Percentiles rank a stretch among this genome's conserved stretches.
phyloP scores from a whole-genome alignment of 2,329 filamentous ascomycete genomes.

The Verruconis gallopava region DNA sequence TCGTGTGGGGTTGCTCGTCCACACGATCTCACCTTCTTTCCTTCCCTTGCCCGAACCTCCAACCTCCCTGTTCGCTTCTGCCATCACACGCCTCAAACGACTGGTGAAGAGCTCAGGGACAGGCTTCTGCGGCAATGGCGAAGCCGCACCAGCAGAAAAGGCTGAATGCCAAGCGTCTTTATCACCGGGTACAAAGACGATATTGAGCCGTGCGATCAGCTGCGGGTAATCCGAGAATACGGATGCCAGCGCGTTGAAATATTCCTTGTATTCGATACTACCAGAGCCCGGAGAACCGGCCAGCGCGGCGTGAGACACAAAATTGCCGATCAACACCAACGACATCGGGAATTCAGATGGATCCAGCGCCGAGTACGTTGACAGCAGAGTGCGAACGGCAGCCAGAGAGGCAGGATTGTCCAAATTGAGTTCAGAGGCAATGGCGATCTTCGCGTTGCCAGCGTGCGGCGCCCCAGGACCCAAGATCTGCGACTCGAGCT shows the following conservation, averaged over 20 bases:
- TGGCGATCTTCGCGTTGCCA: constrained; percentile 44
- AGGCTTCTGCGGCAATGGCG: constrained; percentile 53
- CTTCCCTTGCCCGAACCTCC: constrained; percentile 35
- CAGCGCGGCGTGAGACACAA: constrained; percentile 47
- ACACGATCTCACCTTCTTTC: constrained; percentile 59
- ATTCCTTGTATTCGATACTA: constrained; percentile 93
- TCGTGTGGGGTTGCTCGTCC: constrained; percentile 78
- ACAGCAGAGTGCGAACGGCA: constrained; percentile 67
- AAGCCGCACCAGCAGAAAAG: constrained; percentile 63
- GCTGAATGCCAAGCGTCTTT: constrained; percentile 95
- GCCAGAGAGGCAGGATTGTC: constrained; percentile 72
- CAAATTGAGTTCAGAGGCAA: constrained; percentile 76
- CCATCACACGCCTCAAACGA: constrained; percentile 68
- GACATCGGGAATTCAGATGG: constrained; percentile 56
- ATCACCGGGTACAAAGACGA: constrained; percentile 89
- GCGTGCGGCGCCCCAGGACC: constrained; percentile 18
- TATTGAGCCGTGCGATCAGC: constrained; percentile 66
- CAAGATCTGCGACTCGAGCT: constrained; percentile 58
- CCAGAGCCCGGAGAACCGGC: constrained; percentile 54
- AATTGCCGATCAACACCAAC: constrained; percentile 80
- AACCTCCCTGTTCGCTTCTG: constrained; percentile 59
- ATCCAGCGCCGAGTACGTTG: constrained; percentile 54
- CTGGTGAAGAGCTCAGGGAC: constrained; percentile 87
- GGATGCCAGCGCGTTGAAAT: constrained; percentile 77
- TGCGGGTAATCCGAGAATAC: constrained; percentile 72